Percentiles rank a stretch among this genome's conserved stretches.
Conservation (phyloP, 2,329 filamentous ascomycete genomes). For the Aphanocladium album region DNA sequence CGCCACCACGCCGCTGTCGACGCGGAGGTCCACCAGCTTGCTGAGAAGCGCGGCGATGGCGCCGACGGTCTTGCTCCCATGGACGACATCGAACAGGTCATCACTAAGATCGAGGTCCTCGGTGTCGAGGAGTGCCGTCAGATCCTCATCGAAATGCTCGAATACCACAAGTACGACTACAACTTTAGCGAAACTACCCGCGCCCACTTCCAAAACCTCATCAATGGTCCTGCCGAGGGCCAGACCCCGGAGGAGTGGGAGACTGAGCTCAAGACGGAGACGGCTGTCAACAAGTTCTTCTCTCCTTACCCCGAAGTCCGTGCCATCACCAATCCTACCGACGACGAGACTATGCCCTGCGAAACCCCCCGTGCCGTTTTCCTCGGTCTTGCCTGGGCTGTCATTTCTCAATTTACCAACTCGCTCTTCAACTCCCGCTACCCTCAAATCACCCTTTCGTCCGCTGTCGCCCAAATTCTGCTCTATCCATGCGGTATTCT, state of each 20-base stretch:
- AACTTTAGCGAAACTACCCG: conserved; percentile 19
- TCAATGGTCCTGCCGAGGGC: conserved; percentile 16
- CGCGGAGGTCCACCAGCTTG: conserved; percentile 6
- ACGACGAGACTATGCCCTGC: conserved; percentile 9
- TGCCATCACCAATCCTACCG: conserved; percentile 5
- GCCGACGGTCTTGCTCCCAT: conserved; percentile 19
- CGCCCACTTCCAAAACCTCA: conserved; percentile 16
- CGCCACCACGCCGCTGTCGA: conserved; percentile 1
- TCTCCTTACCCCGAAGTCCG: conserved; percentile 13
- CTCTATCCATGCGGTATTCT: conserved; percentile 11
- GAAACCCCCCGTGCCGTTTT: conserved; percentile 6
- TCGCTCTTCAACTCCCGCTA: conserved; percentile 13
- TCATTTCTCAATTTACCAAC: conserved; percentile 11
- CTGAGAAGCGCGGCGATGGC: conserved; percentile 8
- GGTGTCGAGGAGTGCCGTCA: conserved; percentile 18
- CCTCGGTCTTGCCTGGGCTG: conserved; percentile 9
- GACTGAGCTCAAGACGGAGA: conserved; percentile 10
- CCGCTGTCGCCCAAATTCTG: conserved; percentile 4
- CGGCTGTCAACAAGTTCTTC: conserved; percentile 10
- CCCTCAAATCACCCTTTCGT: conserved; percentile 5
- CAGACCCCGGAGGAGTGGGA: conserved; percentile 14
- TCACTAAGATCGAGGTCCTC: conserved; percentile 20
- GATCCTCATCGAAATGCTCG: conserved; percentile 18
- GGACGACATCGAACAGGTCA: conserved; percentile 22
- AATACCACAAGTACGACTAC: conserved; percentile 22